phyloP scores from a whole-genome alignment of 2,329 filamentous ascomycete genomes.

The Exophiala lecanii-corni region DNA sequence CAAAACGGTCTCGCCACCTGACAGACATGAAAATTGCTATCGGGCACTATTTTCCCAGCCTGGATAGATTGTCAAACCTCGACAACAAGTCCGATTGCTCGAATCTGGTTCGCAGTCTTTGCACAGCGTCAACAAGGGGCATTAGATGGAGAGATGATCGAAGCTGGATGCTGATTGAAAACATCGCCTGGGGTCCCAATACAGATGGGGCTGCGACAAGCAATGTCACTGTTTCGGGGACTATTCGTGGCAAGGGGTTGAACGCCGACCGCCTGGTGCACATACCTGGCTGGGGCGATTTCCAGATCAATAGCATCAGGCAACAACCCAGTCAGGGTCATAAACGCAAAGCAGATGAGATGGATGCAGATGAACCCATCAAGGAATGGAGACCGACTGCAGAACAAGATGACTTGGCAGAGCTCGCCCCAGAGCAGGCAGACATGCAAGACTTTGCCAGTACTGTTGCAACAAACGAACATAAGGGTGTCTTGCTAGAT shows the following conservation, averaged over 20 bases:
- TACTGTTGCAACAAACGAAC: slow-evolving; percentile 50
- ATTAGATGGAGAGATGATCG: slow-evolving; percentile 93
- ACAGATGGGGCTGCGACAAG: slow-evolving; percentile 42
- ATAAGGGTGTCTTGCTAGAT: slow-evolving; percentile 87
- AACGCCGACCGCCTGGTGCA: slow-evolving; percentile 89
- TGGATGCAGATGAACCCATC: slow-evolving; percentile 60
- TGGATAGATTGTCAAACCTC: slow-evolving; percentile 85
- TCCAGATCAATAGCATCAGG: slow-evolving; percentile 84
- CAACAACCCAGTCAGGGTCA: slow-evolving; percentile 56
- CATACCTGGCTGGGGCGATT: slow-evolving; percentile 89
- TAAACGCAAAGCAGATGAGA: slow-evolving; percentile 56
- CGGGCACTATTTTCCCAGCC: slow-evolving; percentile 86
- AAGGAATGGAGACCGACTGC: slow-evolving; percentile 61
- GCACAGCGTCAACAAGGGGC: slow-evolving; percentile 87
- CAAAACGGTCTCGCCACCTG: slow-evolving; percentile 70
- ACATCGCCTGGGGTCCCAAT: slow-evolving; percentile 65
- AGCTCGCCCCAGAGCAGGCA: slow-evolving; percentile 80
- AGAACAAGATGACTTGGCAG: slow-evolving; percentile 76
- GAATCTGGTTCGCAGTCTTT: slow-evolving; percentile 85
- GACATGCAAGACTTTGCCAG: slow-evolving; percentile 67
- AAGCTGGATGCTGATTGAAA: slow-evolving; percentile 90
- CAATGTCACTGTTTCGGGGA: slow-evolving; percentile 73
- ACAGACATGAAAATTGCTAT: slow-evolving; percentile 87
- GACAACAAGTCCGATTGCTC: slow-evolving; percentile 86
- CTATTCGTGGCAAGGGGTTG: slow-evolving; percentile 77